These are phyloP conservation scores for Tephrocybe sp. DNA, from an alignment of 768 basidiomycete species.

Conservation along the genomic window DNA sequence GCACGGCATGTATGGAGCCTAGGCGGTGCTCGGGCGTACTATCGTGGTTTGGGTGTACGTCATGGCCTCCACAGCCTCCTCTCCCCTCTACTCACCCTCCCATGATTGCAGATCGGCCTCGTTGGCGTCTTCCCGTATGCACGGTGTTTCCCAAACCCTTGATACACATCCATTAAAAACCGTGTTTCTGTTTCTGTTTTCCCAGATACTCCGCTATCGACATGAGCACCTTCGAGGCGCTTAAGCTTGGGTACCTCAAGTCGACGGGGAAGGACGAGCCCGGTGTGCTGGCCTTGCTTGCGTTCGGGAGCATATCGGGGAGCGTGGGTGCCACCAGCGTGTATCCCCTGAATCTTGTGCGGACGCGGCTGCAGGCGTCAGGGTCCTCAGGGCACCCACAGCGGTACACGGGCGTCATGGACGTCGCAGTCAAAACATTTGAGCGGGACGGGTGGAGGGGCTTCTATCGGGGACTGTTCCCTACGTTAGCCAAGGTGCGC, in stretches of 20 bases:
- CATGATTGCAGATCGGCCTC: constrained; percentile 72
- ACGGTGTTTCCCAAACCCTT: constrained; percentile 1
- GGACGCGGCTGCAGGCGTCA: constrained; percentile 94
- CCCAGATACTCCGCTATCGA: constrained; percentile 93
- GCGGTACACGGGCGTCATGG: constrained; percentile 82
- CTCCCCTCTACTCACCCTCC: constrained; percentile 15
- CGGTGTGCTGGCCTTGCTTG: constrained; percentile 80
- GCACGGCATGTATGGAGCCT: constrained; percentile 73
- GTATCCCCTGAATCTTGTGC: constrained; percentile 88
- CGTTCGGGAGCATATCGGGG: constrained; percentile 92
- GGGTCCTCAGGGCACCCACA: constrained; percentile 96
- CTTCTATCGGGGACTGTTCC: constrained; percentile 90
- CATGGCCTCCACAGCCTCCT: neutral
- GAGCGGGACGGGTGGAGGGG: constrained; percentile 89
- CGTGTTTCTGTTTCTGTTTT: no score
- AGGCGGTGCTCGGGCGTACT: constrained; percentile 83
- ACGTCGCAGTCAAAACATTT: constrained; percentile 81
- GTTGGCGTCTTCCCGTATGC: constrained; percentile 93
- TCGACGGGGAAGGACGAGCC: constrained; percentile 91
- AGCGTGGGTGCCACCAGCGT: constrained; percentile 93
- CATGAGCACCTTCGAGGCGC: constrained; percentile 95
- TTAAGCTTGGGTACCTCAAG: constrained; percentile 86
- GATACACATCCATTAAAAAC: neutral
- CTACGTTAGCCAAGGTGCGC: constrained; percentile 86
- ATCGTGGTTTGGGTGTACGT: constrained; percentile 86